Evolutionary conservation across 352 stramenopile species (phyloP).

Genomic region (Phytopythium oedochilum): DNA sequence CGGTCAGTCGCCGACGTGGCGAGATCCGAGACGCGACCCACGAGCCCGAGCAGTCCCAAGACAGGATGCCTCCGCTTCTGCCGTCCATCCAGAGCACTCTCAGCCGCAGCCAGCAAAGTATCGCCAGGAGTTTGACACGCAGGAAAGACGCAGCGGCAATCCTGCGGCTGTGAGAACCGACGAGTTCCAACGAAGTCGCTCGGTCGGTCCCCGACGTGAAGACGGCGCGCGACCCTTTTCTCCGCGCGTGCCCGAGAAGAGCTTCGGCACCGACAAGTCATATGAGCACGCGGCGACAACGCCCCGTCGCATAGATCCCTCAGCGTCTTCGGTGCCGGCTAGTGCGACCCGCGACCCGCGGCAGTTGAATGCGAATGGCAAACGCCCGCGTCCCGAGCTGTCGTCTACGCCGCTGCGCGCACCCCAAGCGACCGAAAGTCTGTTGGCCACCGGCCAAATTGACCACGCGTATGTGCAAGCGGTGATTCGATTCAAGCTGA

Average conservation of each 20-base stretch:
- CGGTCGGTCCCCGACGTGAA: background rate
- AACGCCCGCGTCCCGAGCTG: background rate
- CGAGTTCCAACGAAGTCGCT: background rate
- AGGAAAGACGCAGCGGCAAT: background rate
- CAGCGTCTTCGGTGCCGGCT: no score
- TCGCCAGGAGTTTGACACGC: background rate
- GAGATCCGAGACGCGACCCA: no score
- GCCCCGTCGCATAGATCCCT: no score
- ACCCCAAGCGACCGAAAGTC: background rate
- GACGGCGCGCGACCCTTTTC: background rate
- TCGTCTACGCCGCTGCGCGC: no score
- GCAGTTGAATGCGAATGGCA: background rate
- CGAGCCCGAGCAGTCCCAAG: no score
- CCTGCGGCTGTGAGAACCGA: no score
- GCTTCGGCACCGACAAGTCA: no score
- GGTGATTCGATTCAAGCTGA: background rate
- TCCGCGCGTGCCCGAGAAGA: background rate
- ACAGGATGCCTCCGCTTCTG: background rate
- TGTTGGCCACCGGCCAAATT: background rate
- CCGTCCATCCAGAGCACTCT: background rate
- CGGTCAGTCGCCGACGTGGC: no score
- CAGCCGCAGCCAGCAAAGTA: background rate
- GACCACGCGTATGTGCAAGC: background rate
- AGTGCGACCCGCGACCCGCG: background rate
- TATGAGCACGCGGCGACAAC: no score